A percentile compares a stretch with the other conserved stretches of the same genome.
Conservation (phyloP, 192 early-diverging fungal genomes). For the Dissophora ornata region DNA sequence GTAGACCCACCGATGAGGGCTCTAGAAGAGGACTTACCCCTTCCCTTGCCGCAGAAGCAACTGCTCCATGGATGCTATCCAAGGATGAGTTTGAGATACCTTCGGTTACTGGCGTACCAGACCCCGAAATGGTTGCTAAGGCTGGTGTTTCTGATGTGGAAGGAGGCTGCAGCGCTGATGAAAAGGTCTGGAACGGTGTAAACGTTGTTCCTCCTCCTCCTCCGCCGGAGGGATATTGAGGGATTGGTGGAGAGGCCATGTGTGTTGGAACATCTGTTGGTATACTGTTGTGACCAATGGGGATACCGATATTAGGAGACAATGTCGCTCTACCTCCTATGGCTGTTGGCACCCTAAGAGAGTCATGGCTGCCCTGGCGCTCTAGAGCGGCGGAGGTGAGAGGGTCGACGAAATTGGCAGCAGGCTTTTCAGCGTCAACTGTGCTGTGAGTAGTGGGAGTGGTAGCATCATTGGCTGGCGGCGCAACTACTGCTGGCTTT, state of each 20-base stretch:
- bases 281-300: slow-evolving; percentile 21
- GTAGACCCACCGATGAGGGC: slow-evolving; percentile 8
- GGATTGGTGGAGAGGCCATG: slow-evolving; percentile 38
- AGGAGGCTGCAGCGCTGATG: slow-evolving; percentile 7
- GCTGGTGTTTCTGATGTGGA: slow-evolving; percentile 5
- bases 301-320: slow-evolving; percentile 19
- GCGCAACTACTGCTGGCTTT: background rate
- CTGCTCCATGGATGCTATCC: background rate
- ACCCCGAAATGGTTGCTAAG: background rate
- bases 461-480: too few species aligned
- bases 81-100: background rate
- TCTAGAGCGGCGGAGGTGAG: slow-evolving; percentile 18
- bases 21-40: background rate
- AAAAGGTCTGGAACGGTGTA: slow-evolving; percentile 34
- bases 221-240: too few species aligned
- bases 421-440: background rate
- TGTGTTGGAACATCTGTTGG: slow-evolving; percentile 50
- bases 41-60: background rate
- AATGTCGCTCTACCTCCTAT: too few species aligned
- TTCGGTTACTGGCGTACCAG: background rate
- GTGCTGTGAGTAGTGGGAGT: background rate
- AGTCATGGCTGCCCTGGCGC: background rate
- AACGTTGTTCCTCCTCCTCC: slow-evolving; percentile 33
- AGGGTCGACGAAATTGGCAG: slow-evolving; percentile 29
- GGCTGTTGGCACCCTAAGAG: background rate